Base-by-base conservation (phyloP, 2,329 filamentous ascomycete genomes). In the Colletotrichum kahawae region DNA sequence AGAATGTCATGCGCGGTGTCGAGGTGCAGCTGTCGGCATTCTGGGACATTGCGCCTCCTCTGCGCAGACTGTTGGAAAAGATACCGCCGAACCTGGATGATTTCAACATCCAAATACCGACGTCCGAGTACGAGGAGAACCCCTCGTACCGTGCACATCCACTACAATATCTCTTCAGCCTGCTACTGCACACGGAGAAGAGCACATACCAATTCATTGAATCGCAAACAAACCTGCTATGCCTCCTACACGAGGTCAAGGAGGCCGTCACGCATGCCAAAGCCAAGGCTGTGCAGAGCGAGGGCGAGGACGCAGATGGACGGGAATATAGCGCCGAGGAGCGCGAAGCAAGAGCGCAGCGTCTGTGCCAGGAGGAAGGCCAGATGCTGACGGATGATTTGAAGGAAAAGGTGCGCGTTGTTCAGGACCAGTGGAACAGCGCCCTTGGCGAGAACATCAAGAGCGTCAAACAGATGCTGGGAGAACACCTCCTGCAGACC, bases 151-250 rank as follows among this genome's bases (percentile, higher is more conserved):
- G 91, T 77, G 87, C 91, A 2, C 95, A 95, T 81, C 97, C 97
- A 13, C 85, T 98, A 81, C 95, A 98, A 84, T 98, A 99, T 82
- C 89, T 99, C 0, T 97, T 95, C 83, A 94, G 92, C 62, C 87
- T 98, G 29, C 88, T 99, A 10, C 90, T 93, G 7, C 96, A 98
- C 80, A 94, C 95, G 0, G 95, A 97, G 82, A 98, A 97, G 86
- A 96, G 94, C 79, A 96, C 95, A 10, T 97, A 98, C 81, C 97
- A 98, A 83, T 98, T 98, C 84, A 98, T 98, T 80, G 97, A 98
- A 86, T 94, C 93, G 8, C 96, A 98, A 86, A 96, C 92, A 34
- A 98, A 98, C 81, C 87, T 98, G 38, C 88, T 98, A 29, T 98
- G 96, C 81, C 88, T 98, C 48, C 85, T 98, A 71, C 97, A 98